Percentiles rank a stretch among this genome's conserved stretches.
phyloP scores from a whole-genome alignment of 345 rosid genomes.

The Noccaea caerulescens region DNA sequence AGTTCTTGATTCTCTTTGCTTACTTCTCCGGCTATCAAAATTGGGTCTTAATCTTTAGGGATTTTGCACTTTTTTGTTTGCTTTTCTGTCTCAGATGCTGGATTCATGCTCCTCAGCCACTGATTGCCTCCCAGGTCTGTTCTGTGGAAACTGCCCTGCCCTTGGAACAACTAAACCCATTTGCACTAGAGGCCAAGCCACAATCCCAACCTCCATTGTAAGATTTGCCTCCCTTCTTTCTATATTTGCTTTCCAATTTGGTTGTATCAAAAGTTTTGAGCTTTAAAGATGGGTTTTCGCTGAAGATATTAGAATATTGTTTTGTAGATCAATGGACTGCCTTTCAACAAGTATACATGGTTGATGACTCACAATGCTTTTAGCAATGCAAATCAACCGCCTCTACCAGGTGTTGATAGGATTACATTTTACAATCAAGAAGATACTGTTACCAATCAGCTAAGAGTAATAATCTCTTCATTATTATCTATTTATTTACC shows the following conservation, averaged over 20 bases:
- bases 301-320: background rate
- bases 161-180: slow-evolving; percentile 68
- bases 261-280: slow-evolving; percentile 20
- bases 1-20: slow-evolving; percentile 36
- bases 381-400: slow-evolving; percentile 84
- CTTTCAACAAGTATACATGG: slow-evolving; percentile 96
- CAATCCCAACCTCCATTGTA: slow-evolving; percentile 72
- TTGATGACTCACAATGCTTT: slow-evolving; percentile 91
- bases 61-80: background rate
- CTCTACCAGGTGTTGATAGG: slow-evolving; percentile 82
- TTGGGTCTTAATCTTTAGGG: slow-evolving; percentile 27
- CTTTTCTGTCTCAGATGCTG: slow-evolving; percentile 53
- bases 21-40: slow-evolving; percentile 13
- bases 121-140: slow-evolving; percentile 78
- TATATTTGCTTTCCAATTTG: background rate
- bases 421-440: slow-evolving; percentile 92
- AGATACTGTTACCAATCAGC: slow-evolving; percentile 85
- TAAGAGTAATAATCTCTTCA: slow-evolving; percentile 53
- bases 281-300: slow-evolving; percentile 17
- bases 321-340: slow-evolving; percentile 72
- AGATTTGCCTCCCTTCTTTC: slow-evolving; percentile 33
- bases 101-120: slow-evolving; percentile 66
- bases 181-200: slow-evolving; percentile 91
- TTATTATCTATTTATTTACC: background rate
- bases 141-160: slow-evolving; percentile 88